A percentile compares a stretch with the other conserved stretches of the same genome.
Evolutionary conservation across 2,329 filamentous ascomycete genomes (phyloP).

Genomic region (Pseudogymnoascus sp.): DNA sequence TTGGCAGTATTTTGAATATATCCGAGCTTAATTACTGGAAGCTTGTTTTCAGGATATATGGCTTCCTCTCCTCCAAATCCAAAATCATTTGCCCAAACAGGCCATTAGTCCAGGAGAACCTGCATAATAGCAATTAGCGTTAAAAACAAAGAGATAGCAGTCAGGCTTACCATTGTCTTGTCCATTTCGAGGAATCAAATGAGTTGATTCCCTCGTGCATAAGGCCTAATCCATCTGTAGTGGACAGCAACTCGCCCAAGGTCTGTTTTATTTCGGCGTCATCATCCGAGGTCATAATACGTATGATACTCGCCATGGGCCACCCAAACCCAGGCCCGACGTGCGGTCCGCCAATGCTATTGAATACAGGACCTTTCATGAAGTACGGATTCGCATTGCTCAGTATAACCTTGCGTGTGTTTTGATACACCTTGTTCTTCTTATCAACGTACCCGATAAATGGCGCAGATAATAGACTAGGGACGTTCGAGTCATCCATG

Average conservation of each 20-base stretch:
- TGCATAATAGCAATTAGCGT: neutral
- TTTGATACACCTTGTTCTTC: slow-evolving; percentile 61
- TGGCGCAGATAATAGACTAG: slow-evolving; percentile 55
- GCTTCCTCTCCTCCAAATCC: slow-evolving; percentile 65
- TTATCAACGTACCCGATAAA: slow-evolving; percentile 52
- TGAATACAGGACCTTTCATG: slow-evolving; percentile 42
- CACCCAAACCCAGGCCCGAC: slow-evolving; percentile 51
- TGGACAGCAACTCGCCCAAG: slow-evolving; percentile 22
- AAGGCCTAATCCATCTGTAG: slow-evolving; percentile 30
- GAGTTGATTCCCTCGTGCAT: slow-evolving; percentile 42
- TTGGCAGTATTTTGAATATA: neutral
- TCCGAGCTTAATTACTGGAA: slow-evolving; percentile 33
- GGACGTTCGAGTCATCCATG: slow-evolving; percentile 68
- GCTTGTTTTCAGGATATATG: slow-evolving; percentile 47
- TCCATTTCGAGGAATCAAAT: slow-evolving; percentile 33
- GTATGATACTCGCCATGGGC: slow-evolving; percentile 49
- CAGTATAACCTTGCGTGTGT: slow-evolving; percentile 71
- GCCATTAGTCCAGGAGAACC: slow-evolving; percentile 78
- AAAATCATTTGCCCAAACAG: slow-evolving; percentile 79
- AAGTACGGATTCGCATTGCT: slow-evolving; percentile 73
- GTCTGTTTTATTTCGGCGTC: slow-evolving; percentile 26
- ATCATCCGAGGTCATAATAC: slow-evolving; percentile 39
- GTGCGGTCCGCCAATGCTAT: slow-evolving; percentile 61
- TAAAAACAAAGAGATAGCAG: neutral
- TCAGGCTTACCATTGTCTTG: slow-evolving; percentile 33